A percentile compares a stretch with the other conserved stretches of the same genome.
These are phyloP conservation scores for Rubia occidens DNA, from an alignment of 305 asterid genomes.

Conservation along the genomic window DNA sequence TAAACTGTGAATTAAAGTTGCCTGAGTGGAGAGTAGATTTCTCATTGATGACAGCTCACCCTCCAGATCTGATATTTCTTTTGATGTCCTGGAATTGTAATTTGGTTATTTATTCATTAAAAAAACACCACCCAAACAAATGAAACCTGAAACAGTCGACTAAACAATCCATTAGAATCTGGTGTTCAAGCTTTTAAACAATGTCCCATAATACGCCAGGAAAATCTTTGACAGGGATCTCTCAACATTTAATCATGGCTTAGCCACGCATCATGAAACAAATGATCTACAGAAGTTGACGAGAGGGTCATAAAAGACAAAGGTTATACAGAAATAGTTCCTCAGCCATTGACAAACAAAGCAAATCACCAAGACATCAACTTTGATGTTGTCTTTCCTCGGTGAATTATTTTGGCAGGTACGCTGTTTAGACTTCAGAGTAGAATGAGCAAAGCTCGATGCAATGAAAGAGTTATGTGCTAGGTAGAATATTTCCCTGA, in stretches of 20 bases:
- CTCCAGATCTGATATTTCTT: constrained; percentile 98
- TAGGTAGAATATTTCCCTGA: not conserved
- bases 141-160: not conserved
- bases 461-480: not conserved
- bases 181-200: not conserved
- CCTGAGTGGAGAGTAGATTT: constrained; percentile 91
- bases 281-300: not conserved
- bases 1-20: constrained; percentile 76
- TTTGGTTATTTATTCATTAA: not conserved
- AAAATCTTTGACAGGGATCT: not conserved
- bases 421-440: not conserved
- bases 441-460: constrained; percentile 7
- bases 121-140: not conserved
- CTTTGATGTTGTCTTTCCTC: constrained; percentile 12
- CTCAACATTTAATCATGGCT: not conserved
- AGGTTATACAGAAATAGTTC: not conserved
- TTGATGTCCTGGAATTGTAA: constrained; percentile 62
- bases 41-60: constrained; percentile 98
- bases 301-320: not conserved
- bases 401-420: not conserved
- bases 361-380: constrained; percentile 5
- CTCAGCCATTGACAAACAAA: not conserved
- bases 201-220: not conserved
- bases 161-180: not conserved
- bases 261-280: not conserved